Percentiles rank a stretch among this genome's conserved stretches.
Evolutionary conservation across 768 basidiomycete genomes (phyloP).

Genomic region (Macrolepiota dolichaula): DNA sequence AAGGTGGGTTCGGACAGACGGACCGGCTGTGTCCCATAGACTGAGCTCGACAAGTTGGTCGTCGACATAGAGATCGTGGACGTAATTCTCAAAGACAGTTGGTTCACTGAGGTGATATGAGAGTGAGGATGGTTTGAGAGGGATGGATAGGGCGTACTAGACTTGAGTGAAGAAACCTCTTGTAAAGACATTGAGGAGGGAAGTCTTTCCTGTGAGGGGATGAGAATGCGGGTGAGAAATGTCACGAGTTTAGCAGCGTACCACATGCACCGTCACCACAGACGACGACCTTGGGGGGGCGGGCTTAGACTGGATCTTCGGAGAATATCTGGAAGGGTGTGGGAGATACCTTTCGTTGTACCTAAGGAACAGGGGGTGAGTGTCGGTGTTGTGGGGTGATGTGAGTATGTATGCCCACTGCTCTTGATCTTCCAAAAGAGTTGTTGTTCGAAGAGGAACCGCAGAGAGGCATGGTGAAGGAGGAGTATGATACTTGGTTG

Average conservation of each 20-base stretch:
- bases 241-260: conserved; percentile 28
- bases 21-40: conserved; percentile 97
- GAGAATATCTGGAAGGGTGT: not conserved
- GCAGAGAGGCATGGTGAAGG: conserved; percentile 51
- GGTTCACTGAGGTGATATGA: conserved; percentile 56
- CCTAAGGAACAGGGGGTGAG: conserved; percentile 22
- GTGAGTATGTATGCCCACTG: conserved; percentile 33
- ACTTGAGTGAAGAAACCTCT: conserved; percentile 93
- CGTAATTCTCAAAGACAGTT: conserved; percentile 97
- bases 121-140: not conserved
- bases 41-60: conserved; percentile 88
- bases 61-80: conserved; percentile 85
- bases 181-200: conserved; percentile 84
- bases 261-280: conserved; percentile 96
- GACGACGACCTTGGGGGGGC: conserved; percentile 62
- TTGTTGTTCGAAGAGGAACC: conserved; percentile 47
- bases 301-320: conserved; percentile 9
- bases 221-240: conserved; percentile 16
- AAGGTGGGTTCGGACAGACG: conserved; percentile 18
- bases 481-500: not conserved
- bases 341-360: conserved; percentile 42
- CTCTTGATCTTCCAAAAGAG: conserved; percentile 55
- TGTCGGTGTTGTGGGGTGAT: conserved; percentile 2
- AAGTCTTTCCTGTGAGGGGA: conserved; percentile 64
- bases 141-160: conserved; percentile 57